These are phyloP conservation scores for Spathaspora gorwiae DNA, from an alignment of 805 yeast species.

Conservation along the genomic window DNA sequence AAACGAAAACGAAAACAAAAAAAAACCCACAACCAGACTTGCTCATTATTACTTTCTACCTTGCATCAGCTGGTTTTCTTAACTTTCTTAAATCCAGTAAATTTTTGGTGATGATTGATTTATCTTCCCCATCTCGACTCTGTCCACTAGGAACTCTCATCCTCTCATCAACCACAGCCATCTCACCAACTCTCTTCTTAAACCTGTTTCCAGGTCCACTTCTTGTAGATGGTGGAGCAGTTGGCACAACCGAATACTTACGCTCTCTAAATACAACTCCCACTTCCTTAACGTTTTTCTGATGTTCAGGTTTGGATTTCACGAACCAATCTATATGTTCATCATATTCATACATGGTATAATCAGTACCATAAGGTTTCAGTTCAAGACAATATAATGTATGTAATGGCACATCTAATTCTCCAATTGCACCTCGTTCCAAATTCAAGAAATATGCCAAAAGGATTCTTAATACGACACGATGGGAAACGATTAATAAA, in stretches of 20 bases:
- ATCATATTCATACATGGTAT: slow-evolving; percentile 84
- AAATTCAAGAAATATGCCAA: slow-evolving; percentile 86
- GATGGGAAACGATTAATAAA: slow-evolving; percentile 75
- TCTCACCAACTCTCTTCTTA: slow-evolving; percentile 3
- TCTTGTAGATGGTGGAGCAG: slow-evolving; percentile 50
- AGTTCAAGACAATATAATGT: slow-evolving; percentile 87
- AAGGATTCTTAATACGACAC: slow-evolving; percentile 85
- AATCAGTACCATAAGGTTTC: slow-evolving; percentile 93
- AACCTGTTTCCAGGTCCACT: slow-evolving; percentile 1
- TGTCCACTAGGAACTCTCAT: neutral
- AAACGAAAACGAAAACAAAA: too few species aligned
- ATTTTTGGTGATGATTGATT: neutral
- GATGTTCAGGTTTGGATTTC: slow-evolving; percentile 55
- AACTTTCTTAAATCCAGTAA: slow-evolving; percentile 1
- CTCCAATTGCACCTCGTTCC: slow-evolving; percentile 75
- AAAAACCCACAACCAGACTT: too few species aligned
- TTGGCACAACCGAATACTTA: slow-evolving; percentile 70
- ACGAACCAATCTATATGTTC: slow-evolving; percentile 74
- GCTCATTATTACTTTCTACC: neutral
- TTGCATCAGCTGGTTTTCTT: neutral
- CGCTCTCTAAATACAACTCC: slow-evolving; percentile 68
- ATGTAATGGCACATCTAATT: slow-evolving; percentile 88
- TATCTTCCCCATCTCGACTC: neutral
- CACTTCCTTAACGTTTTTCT: slow-evolving; percentile 61
- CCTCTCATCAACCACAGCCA: slow-evolving; percentile 1